Evolutionary conservation across 2,329 filamentous ascomycete species (phyloP).

Genomic region (Colletotrichum sublineola): DNA sequence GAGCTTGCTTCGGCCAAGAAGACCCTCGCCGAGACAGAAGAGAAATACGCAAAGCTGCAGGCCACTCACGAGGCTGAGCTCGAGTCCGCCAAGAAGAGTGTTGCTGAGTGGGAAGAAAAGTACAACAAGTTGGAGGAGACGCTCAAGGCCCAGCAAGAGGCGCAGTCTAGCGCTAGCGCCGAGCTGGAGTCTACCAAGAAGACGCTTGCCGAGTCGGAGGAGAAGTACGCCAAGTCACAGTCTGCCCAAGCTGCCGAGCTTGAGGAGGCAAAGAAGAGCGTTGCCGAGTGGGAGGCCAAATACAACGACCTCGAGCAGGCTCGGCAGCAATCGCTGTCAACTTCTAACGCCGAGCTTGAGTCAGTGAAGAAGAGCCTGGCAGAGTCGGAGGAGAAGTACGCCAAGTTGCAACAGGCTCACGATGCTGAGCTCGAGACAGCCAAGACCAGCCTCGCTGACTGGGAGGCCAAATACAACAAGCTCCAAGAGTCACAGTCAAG

Average conservation of each 20-base stretch:
- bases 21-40: conserved; percentile 45
- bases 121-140: conserved; percentile 44
- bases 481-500: conserved; percentile 22
- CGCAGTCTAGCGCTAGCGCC: conserved; percentile 43
- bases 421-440: conserved; percentile 48
- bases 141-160: conserved; percentile 51
- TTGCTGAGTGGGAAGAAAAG: conserved; percentile 46
- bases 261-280: conserved; percentile 47
- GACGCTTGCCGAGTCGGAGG: conserved; percentile 43
- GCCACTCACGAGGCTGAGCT: conserved; percentile 46
- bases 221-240: conserved; percentile 44
- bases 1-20: conserved; percentile 44
- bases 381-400: conserved; percentile 45
- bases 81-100: conserved; percentile 36
- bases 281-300: conserved; percentile 48
- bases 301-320: conserved; percentile 26
- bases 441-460: conserved; percentile 47
- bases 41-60: conserved; percentile 44
- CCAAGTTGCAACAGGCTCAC: conserved; percentile 45
- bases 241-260: conserved; percentile 49
- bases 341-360: conserved; percentile 30
- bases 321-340: conserved; percentile 12
- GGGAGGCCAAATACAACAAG: conserved; percentile 46
- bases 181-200: conserved; percentile 31
- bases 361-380: conserved; percentile 30